Base-by-base conservation (phyloP, 805 yeast species). In the Monosporozyma servazzii region DNA sequence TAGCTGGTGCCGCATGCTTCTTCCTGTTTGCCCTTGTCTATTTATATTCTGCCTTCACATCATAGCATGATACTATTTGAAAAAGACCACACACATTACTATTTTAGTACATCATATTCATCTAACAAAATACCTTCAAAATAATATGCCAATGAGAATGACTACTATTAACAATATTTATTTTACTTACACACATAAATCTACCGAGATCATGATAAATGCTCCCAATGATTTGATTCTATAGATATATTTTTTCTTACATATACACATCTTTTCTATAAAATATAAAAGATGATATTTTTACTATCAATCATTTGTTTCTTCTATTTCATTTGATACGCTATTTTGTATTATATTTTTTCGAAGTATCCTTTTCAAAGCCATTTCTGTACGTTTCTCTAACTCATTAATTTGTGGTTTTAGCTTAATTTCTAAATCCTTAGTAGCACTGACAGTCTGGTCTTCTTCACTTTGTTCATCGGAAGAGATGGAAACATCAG, bases 1-100 rank as follows among this genome's bases (percentile, higher is more conserved):
- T 93, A 48, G 89, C 93, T 47, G 99, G 99, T 43, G 86, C 97
- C 7, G 68, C 75, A 49, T 91, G 96, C 8, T 93, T 93, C 71
- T 77, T 89, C 56, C 65, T 88, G 20, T 93, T 93, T 69, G 81
- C 96, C 8, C 60, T 89, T 36, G 69, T 88, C 64, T 93, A 93
- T 68, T 77, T 91, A 56, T 78, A 79, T 65, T 87, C 84, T 59
- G 91, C 89, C 23, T 41, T 41, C 17, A 37, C 41, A 9, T 37
- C 17, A 37, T 20, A 37, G 18, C 13, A 37, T 37, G 23, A 37
- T 20, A 8, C 7, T 21, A 41, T 21, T 20, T 5, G 11, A 10
- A 5, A 10, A 20, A 5, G 20, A 8, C 3, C 23, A 20, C 20
- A 8, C 23, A 4, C 44, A 6, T 3, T 10, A n/a, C 29, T 21